These are phyloP conservation scores for Starmera pachycereana DNA, from an alignment of 805 yeast species.

Conservation along the genomic window DNA sequence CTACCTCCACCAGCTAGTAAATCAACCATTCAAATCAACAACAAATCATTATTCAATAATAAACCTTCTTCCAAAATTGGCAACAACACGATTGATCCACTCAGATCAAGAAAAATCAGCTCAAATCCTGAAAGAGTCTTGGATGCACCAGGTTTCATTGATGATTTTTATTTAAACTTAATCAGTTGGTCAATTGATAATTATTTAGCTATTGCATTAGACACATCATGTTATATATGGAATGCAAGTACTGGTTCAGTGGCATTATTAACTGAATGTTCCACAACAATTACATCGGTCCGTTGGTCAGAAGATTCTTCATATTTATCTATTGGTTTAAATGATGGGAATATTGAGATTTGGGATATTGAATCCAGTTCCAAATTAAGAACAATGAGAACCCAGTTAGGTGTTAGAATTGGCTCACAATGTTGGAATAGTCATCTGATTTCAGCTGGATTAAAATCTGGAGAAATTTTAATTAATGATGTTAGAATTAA, in stretches of 20 bases:
- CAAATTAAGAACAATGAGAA: constrained; percentile 67
- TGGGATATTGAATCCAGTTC: constrained; percentile 83
- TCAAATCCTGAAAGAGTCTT: constrained; percentile 86
- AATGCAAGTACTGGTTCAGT: constrained; percentile 80
- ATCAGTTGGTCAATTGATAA: constrained; percentile 82
- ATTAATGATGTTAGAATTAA: constrained; percentile 87
- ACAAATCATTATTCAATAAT: constrained; percentile 13
- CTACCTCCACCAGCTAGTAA: constrained; percentile 64
- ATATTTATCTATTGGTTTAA: constrained; percentile 74
- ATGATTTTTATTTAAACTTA: constrained; percentile 84
- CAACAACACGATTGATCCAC: constrained; percentile 38
- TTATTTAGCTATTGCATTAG: constrained; percentile 80
- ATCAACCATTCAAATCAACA: constrained; percentile 14
- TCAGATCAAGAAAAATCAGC: constrained; percentile 68
- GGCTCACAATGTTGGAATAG: constrained; percentile 81
- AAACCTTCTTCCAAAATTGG: constrained; percentile 16
- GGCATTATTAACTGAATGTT: constrained; percentile 52
- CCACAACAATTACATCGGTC: constrained; percentile 53
- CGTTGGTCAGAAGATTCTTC: constrained; percentile 90
- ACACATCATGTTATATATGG: constrained; percentile 81
- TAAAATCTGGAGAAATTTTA: constrained; percentile 74
- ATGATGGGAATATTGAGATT: constrained; percentile 77
- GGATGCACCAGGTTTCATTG: constrained; percentile 92
- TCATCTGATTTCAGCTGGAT: constrained; percentile 76
- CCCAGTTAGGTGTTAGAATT: constrained; percentile 62